A percentile compares a stretch with the other conserved stretches of the same genome.
phyloP scores from a whole-genome alignment of 352 stramenopile genomes.

The Blastocystis sp. region DNA sequence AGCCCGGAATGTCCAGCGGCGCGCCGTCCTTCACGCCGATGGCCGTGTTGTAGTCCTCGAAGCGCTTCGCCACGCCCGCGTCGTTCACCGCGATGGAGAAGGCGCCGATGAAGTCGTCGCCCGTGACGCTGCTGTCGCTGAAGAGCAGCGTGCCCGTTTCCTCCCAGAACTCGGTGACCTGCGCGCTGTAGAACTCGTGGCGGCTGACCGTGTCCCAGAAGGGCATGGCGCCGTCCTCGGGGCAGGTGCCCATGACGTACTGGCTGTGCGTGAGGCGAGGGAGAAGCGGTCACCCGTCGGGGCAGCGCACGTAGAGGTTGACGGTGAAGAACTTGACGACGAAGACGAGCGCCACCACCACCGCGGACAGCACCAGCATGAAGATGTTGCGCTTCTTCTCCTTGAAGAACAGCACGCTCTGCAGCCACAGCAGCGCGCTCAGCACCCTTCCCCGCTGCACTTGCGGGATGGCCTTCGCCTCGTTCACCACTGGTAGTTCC shows the following conservation, averaged over 20 bases:
- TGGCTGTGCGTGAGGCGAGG: neutral
- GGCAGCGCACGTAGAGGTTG: neutral
- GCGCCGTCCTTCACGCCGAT: neutral
- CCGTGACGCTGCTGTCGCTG: neutral
- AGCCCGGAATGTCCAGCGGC: neutral
- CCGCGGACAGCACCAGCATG: neutral
- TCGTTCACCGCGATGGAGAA: neutral
- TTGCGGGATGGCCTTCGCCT: neutral
- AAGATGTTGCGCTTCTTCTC: constrained; percentile 51
- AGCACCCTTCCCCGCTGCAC: neutral
- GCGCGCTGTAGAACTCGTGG: neutral
- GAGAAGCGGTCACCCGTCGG: neutral
- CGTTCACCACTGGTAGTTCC: neutral
- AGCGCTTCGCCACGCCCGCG: neutral
- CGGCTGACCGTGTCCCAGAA: neutral
- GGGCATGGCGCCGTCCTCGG: neutral
- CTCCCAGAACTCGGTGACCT: neutral
- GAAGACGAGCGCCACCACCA: neutral
- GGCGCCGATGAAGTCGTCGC: neutral
- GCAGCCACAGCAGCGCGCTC: neutral
- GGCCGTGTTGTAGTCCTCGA: neutral
- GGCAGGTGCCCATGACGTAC: neutral
- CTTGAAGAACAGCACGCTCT: constrained; percentile 31
- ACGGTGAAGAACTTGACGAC: neutral
- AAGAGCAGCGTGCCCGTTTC: neutral